phyloP scores from a whole-genome alignment of 176 grass and related monocot species.

The Luzula sylvatica region DNA sequence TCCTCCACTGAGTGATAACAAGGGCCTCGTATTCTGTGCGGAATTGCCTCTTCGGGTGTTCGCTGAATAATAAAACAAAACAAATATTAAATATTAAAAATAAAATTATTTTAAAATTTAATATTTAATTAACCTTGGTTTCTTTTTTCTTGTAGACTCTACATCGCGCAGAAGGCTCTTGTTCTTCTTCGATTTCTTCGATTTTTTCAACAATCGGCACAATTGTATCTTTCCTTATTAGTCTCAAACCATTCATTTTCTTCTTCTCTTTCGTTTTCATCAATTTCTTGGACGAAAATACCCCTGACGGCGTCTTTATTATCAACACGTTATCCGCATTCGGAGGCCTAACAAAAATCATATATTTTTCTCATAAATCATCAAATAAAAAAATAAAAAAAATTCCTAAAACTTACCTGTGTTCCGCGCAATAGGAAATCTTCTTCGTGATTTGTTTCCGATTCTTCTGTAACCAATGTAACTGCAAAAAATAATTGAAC shows the following conservation, averaged over 20 bases:
- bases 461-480: conserved; percentile 78
- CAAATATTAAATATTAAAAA: too few species aligned
- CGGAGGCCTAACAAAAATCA: conserved; percentile 46
- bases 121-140: conserved; percentile 41
- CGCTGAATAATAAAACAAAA: conserved; percentile 39
- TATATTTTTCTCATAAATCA: conserved; percentile 11
- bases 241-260: conserved; percentile 52
- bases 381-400: conserved; percentile 16
- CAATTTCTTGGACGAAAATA: conserved; percentile 90
- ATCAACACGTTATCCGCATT: conserved; percentile 94
- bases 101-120: neutral
- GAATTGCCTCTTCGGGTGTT: conserved; percentile 50
- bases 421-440: conserved; percentile 84
- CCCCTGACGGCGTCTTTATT: conserved; percentile 84
- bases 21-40: conserved; percentile 55
- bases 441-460: conserved; percentile 77
- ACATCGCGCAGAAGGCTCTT: conserved; percentile 57
- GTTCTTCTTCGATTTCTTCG: conserved; percentile 21
- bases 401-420: too few species aligned
- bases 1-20: conserved; percentile 57
- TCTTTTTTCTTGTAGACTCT: conserved; percentile 66
- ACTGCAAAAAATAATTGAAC: conserved; percentile 30
- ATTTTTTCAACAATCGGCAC: conserved; percentile 7
- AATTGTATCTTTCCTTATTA: conserved; percentile 75
- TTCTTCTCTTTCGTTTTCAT: conserved; percentile 49